Conservation (phyloP, 345 rosid genomes). For the Syzygium jambos region DNA sequence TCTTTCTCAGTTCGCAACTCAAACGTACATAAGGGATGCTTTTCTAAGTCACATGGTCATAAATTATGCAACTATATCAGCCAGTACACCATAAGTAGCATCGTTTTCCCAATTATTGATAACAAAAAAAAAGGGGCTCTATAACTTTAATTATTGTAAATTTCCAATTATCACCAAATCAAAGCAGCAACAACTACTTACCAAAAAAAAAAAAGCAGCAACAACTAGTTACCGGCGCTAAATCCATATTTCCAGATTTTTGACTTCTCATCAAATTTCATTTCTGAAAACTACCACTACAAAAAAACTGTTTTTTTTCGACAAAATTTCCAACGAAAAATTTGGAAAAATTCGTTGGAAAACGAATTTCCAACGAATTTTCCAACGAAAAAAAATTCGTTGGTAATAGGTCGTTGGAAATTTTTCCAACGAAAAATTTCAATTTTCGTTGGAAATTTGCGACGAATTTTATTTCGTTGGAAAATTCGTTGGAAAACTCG, state of each 20-base stretch:
- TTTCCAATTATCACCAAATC: background rate
- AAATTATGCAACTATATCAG: background rate
- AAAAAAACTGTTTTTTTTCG: too few relatives aligned
- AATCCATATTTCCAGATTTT: background rate
- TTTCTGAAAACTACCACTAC: background rate
- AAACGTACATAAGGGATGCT: background rate
- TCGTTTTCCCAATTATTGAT: background rate
- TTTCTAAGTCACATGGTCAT: background rate
- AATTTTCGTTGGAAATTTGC: too few relatives aligned
- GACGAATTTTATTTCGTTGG: too few relatives aligned
- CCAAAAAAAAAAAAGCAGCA: too few relatives aligned
- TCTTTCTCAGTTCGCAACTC: background rate
- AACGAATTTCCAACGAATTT: too few relatives aligned
- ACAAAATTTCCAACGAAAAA: too few relatives aligned
- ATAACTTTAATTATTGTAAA: background rate
- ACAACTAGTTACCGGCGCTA: background rate
- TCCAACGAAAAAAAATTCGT: too few relatives aligned
- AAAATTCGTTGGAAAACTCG: too few relatives aligned
- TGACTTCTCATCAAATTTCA: background rate
- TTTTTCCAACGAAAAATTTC: too few relatives aligned
- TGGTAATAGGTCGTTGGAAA: too few relatives aligned
- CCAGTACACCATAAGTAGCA: background rate
- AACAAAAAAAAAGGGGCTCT: background rate
- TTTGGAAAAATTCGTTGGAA: too few relatives aligned
- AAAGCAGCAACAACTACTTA: too few relatives aligned